Percentiles rank a stretch among this genome's conserved stretches.
Evolutionary conservation across 257 asterid genomes (phyloP).

Genomic region (Solanum neorickii): DNA sequence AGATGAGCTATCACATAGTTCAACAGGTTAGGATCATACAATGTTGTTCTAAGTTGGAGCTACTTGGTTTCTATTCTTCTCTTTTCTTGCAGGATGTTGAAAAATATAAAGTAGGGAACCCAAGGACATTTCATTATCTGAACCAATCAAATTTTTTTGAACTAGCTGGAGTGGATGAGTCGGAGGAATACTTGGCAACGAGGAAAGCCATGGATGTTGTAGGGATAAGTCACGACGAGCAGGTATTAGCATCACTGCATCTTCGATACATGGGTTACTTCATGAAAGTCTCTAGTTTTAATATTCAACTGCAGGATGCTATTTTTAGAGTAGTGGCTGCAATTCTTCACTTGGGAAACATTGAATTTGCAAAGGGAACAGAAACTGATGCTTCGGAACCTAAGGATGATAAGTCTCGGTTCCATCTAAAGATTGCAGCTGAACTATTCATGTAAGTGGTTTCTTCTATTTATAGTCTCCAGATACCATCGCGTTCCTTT

Average conservation of each 20-base stretch:
- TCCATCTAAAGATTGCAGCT: constrained; percentile 62
- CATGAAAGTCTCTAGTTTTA: not conserved
- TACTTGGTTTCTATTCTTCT: not conserved
- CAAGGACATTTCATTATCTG: constrained; percentile 64
- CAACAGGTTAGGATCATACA: not conserved
- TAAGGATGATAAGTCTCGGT: constrained; percentile 60
- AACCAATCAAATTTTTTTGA: constrained; percentile 67
- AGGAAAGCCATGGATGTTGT: constrained; percentile 85
- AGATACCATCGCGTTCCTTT: not conserved
- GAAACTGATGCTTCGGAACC: constrained; percentile 74
- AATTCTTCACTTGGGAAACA: constrained; percentile 82
- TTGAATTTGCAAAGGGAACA: constrained; percentile 55
- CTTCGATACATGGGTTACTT: constrained; percentile 1
- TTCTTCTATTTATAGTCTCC: constrained; percentile 1
- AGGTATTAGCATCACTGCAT: constrained; percentile 29
- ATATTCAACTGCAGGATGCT: constrained; percentile 49
- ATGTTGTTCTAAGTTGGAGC: not conserved
- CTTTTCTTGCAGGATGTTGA: constrained; percentile 38
- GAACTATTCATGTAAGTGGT: constrained; percentile 62
- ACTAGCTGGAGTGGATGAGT: constrained; percentile 61
- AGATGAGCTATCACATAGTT: not conserved
- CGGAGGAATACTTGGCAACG: constrained; percentile 62
- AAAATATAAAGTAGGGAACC: constrained; percentile 63
- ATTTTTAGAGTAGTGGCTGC: constrained; percentile 85
- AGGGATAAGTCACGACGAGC: constrained; percentile 70